These are phyloP conservation scores for Neostapfia colusana DNA, from an alignment of 176 grass and related monocot genomes.

Conservation along the genomic window DNA sequence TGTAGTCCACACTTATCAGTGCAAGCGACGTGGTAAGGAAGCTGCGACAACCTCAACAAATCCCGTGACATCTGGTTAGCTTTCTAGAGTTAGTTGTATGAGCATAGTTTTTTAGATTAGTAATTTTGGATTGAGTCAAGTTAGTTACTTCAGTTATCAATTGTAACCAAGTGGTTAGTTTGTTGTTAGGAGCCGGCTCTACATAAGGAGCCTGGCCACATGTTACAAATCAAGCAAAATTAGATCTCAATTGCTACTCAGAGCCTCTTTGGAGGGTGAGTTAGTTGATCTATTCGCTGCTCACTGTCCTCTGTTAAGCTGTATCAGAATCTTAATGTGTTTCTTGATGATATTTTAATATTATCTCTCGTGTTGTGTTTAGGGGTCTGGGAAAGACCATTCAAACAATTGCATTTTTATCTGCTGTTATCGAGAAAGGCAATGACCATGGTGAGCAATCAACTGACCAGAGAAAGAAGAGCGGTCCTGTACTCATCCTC, in stretches of 20 bases:
- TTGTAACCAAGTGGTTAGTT: background rate
- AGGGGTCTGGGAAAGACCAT: slow-evolving; percentile 98
- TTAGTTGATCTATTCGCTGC: background rate
- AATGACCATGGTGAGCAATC: slow-evolving; percentile 44
- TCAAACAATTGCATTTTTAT: slow-evolving; percentile 90
- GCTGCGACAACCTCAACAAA: background rate
- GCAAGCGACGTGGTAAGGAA: background rate
- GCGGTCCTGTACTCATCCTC: slow-evolving; percentile 69
- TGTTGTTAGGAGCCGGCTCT: background rate
- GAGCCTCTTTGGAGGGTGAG: background rate
- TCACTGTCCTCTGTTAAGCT: background rate
- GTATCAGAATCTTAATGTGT: background rate
- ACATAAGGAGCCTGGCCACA: background rate
- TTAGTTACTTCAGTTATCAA: background rate
- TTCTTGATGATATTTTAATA: slow-evolving; percentile 17
- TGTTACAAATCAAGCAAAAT: background rate
- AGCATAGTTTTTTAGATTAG: background rate
- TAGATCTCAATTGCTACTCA: background rate
- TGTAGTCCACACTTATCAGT: background rate
- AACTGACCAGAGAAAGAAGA: slow-evolving; percentile 37
- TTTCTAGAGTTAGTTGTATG: background rate
- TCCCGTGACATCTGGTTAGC: background rate
- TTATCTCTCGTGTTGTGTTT: slow-evolving; percentile 34
- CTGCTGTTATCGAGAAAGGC: slow-evolving; percentile 68
- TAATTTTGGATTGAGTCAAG: background rate